phyloP scores from a whole-genome alignment of 2,329 filamentous ascomycete genomes.

The Botryosphaeria dothidea region DNA sequence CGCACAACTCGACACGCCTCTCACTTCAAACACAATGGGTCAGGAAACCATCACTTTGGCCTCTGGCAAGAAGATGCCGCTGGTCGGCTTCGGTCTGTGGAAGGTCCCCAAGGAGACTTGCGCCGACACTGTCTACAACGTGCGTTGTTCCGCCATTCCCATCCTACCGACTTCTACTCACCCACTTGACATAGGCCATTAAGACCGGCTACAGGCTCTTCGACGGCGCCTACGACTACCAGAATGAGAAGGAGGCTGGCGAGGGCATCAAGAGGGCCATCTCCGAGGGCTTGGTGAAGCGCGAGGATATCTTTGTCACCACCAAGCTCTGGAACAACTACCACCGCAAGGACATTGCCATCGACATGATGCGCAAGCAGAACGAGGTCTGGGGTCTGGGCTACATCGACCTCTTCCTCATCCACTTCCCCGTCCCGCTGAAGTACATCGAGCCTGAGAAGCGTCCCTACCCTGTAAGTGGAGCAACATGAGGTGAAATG shows the following conservation, averaged over 20 bases:
- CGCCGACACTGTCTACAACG: conserved; percentile 77
- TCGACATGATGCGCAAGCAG: conserved; percentile 74
- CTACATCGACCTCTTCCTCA: conserved; percentile 87
- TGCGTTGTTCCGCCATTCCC: background rate
- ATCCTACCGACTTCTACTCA: background rate
- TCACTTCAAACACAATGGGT: conserved; percentile 19
- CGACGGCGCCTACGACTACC: conserved; percentile 62
- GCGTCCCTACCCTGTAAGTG: conserved; percentile 26
- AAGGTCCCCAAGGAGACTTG: conserved; percentile 75
- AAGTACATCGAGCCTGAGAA: conserved; percentile 74
- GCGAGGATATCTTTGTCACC: conserved; percentile 86
- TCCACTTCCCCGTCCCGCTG: conserved; percentile 86
- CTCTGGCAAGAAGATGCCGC: conserved; percentile 69
- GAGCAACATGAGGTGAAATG: background rate
- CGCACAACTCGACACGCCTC: background rate
- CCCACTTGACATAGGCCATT: conserved; percentile 29
- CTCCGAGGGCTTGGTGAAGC: conserved; percentile 77
- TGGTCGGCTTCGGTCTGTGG: conserved; percentile 79
- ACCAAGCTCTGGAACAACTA: conserved; percentile 94
- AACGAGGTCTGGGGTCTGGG: conserved; percentile 78
- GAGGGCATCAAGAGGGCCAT: conserved; percentile 78
- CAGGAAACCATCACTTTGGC: conserved; percentile 60
- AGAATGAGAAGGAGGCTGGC: conserved; percentile 77
- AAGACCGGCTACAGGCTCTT: conserved; percentile 40
- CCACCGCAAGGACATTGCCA: conserved; percentile 77